A percentile compares a stretch with the other conserved stretches of the same genome.
phyloP scores from a whole-genome alignment of 495 filamentous ascomycete genomes.

The Trichoderma parareesei region DNA sequence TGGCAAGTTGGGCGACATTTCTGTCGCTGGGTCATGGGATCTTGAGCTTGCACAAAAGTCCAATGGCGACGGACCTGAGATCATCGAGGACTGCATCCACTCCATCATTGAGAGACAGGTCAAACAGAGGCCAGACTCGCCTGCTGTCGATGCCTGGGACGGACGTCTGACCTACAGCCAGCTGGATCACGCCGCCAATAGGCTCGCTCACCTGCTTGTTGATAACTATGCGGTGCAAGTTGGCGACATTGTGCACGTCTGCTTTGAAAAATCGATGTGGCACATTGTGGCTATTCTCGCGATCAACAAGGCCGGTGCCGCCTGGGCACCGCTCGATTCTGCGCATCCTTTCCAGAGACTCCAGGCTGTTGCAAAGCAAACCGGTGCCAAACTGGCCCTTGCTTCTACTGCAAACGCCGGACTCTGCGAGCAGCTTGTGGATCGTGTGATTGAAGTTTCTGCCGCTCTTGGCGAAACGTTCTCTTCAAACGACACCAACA shows the following conservation, averaged over 20 bases:
- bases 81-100: slow-evolving; percentile 8
- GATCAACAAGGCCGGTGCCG: slow-evolving; percentile 27
- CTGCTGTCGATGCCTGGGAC: slow-evolving; percentile 11
- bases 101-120: background rate
- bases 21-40: background rate
- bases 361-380: slow-evolving; percentile 11
- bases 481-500: no score
- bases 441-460: background rate
- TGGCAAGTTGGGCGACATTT: background rate
- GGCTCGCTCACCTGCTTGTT: slow-evolving; percentile 37
- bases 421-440: background rate
- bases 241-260: slow-evolving; percentile 40
- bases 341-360: slow-evolving; percentile 30
- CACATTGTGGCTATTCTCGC: slow-evolving; percentile 40
- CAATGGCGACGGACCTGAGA: slow-evolving; percentile 1
- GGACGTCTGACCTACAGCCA: slow-evolving; percentile 30
- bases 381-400: slow-evolving; percentile 7
- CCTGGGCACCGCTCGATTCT: slow-evolving; percentile 1
- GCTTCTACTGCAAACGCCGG: background rate
- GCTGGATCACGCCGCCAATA: slow-evolving; percentile 36
- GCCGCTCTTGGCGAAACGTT: background rate
- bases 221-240: slow-evolving; percentile 37
- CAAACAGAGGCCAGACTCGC: background rate
- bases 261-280: slow-evolving; percentile 37
- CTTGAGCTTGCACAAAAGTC: background rate